phyloP scores from a whole-genome alignment of 306 rosid genomes.

The Purshia tridentata region DNA sequence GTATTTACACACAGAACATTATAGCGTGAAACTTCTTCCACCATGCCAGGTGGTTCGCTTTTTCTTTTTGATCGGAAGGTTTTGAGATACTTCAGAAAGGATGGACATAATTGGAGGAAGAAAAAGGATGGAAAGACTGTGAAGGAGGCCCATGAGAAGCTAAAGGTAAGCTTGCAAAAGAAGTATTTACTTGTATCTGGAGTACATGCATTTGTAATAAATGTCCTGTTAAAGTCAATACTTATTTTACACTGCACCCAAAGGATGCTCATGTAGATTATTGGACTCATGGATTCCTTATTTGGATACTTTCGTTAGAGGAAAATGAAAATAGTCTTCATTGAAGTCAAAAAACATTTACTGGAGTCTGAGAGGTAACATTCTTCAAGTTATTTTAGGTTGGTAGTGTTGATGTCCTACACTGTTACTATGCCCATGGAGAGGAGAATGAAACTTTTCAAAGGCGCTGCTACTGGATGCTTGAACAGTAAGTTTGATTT shows the following conservation, averaged over 20 bases:
- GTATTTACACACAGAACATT: not conserved
- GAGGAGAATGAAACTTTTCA: slow-evolving; percentile 90
- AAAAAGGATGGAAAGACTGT: slow-evolving; percentile 89
- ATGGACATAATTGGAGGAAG: slow-evolving; percentile 94
- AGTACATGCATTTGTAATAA: slow-evolving; percentile 8
- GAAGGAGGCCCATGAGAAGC: slow-evolving; percentile 93
- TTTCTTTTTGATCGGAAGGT: slow-evolving; percentile 87
- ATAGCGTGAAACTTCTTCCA: slow-evolving; percentile 22
- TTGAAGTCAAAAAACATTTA: not conserved
- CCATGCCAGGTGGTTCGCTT: slow-evolving; percentile 77
- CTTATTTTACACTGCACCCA: not conserved
- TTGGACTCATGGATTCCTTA: not conserved
- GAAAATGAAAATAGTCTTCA: not conserved
- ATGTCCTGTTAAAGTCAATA: not conserved
- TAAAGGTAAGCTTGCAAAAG: slow-evolving; percentile 58
- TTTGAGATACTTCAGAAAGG: slow-evolving; percentile 89
- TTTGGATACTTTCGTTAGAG: not conserved
- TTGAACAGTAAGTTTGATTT: slow-evolving; percentile 75
- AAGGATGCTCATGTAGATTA: not conserved
- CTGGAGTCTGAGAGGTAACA: slow-evolving; percentile 28
- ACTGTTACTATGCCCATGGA: slow-evolving; percentile 97
- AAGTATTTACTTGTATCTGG: slow-evolving; percentile 5
- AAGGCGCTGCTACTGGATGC: slow-evolving; percentile 96
- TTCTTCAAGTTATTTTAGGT: slow-evolving; percentile 61
- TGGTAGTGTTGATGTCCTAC: slow-evolving; percentile 85